Evolutionary conservation across 352 stramenopile species (phyloP).

Genomic region (Globisporangium spiculum): DNA sequence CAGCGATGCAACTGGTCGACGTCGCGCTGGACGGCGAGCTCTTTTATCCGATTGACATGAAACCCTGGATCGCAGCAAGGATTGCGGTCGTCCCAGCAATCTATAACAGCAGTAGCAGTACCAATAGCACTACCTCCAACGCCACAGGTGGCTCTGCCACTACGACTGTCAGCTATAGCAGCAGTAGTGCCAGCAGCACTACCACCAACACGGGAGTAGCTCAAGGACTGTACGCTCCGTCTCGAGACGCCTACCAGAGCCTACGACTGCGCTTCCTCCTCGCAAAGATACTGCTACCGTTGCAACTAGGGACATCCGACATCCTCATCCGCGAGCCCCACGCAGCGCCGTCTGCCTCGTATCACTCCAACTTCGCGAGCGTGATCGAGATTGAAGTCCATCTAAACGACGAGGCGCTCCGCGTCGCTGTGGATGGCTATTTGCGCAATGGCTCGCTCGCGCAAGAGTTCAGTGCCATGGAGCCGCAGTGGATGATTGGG

Average conservation of each 20-base stretch:
- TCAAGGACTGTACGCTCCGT: background rate
- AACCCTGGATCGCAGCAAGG: conserved; percentile 21
- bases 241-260: conserved; percentile 21
- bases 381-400: conserved; percentile 28
- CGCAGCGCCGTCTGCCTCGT: background rate
- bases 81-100: conserved; percentile 14
- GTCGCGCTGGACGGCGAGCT: conserved; percentile 24
- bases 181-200: background rate
- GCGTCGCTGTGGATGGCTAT: conserved; percentile 15
- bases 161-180: background rate
- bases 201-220: background rate
- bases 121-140: background rate
- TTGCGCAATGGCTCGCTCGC: conserved; percentile 25
- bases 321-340: conserved; percentile 25
- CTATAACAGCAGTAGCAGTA: background rate
- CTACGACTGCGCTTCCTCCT: conserved; percentile 31
- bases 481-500: conserved; percentile 24
- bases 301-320: conserved; percentile 23
- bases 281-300: conserved; percentile 1
- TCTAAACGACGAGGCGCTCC: conserved; percentile 13
- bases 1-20: conserved; percentile 17
- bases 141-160: background rate
- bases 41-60: conserved; percentile 32
- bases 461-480: conserved; percentile 11
- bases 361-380: conserved; percentile 1